These are phyloP conservation scores for Sabuloglossum arenarium DNA, from an alignment of 495 filamentous ascomycete genomes.

Conservation along the genomic window DNA sequence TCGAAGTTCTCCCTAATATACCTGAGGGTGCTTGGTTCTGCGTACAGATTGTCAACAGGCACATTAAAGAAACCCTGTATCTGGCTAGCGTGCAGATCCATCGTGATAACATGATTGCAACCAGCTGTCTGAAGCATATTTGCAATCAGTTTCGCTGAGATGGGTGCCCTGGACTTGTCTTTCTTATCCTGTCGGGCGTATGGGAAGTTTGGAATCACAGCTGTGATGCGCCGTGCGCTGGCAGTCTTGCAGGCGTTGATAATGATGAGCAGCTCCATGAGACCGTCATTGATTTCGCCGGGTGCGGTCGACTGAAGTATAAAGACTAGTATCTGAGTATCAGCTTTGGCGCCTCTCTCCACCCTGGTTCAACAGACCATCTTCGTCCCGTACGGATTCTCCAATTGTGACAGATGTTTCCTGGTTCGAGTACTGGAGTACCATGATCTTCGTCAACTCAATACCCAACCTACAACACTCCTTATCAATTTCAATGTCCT, in stretches of 20 bases:
- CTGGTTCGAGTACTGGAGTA: constrained; percentile 92
- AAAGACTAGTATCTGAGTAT: constrained; percentile 39
- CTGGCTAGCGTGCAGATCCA: constrained; percentile 49
- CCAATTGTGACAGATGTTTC: constrained; percentile 94
- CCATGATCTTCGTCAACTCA: constrained; percentile 80
- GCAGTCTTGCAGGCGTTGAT: constrained; percentile 98
- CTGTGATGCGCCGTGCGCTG: constrained; percentile 80
- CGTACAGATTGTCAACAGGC: constrained; percentile 91
- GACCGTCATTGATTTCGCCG: constrained; percentile 92
- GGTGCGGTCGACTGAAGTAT: constrained; percentile 90
- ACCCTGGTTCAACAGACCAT: constrained; percentile 31
- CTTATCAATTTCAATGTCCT: background rate
- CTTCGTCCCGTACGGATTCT: constrained; percentile 91
- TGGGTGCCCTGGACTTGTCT: constrained; percentile 83
- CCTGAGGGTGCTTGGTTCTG: constrained; percentile 75
- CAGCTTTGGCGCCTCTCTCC: background rate
- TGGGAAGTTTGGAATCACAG: constrained; percentile 88
- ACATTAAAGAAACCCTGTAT: constrained; percentile 95
- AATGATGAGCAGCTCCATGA: constrained; percentile 98
- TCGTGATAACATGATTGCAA: constrained; percentile 29
- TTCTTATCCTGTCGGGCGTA: constrained; percentile 99
- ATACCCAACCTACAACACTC: constrained; percentile 53
- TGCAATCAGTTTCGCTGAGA: constrained; percentile 81
- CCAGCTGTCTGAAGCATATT: constrained; percentile 97
- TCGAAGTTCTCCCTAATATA: constrained; percentile 80